These are phyloP conservation scores for Chenopodium berlandieri DNA, from an alignment of 148 eudicot species.

Conservation along the genomic window DNA sequence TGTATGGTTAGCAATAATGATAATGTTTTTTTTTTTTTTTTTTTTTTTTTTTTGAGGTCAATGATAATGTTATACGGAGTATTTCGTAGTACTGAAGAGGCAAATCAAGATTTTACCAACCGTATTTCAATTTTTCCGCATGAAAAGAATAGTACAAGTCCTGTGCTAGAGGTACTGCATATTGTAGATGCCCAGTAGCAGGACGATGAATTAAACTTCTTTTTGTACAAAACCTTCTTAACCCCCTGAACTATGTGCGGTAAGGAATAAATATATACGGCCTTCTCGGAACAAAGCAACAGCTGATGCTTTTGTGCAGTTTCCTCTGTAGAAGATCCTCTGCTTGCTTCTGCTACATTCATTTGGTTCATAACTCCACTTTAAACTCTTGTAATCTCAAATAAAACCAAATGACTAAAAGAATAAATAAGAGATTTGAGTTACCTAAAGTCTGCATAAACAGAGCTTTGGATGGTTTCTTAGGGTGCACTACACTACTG, in stretches of 20 bases:
- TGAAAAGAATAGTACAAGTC: conserved; percentile 67
- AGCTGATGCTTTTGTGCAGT: conserved; percentile 45
- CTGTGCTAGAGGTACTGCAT: conserved; percentile 46
- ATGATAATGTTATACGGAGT: not conserved
- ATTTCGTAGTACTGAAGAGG: not conserved
- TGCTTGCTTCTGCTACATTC: conserved; percentile 40
- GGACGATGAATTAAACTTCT: conserved; percentile 64
- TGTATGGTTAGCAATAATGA: not conserved
- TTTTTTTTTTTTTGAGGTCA: too few relatives aligned
- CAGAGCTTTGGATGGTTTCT: conserved; percentile 77
- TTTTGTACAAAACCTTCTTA: conserved; percentile 83
- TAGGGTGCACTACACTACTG: conserved; percentile 61
- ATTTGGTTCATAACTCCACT: conserved; percentile 26
- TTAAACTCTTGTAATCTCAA: not conserved
- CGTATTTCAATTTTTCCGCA: conserved; percentile 82
- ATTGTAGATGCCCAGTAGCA: conserved; percentile 85
- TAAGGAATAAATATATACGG: conserved; percentile 75
- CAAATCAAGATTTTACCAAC: conserved; percentile 31
- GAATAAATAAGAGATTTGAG: not conserved
- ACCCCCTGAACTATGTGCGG: conserved; percentile 67
- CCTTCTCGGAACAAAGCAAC: conserved; percentile 85
- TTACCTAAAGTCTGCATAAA: conserved; percentile 80
- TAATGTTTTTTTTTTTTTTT: too few relatives aligned
- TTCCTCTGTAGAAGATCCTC: conserved; percentile 41
- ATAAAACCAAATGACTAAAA: not conserved